Evolutionary conservation across 192 early-diverging fungal genomes (phyloP), one percentile per base, ranked within the genome.

Genomic region (Backusella luteola): DNA sequence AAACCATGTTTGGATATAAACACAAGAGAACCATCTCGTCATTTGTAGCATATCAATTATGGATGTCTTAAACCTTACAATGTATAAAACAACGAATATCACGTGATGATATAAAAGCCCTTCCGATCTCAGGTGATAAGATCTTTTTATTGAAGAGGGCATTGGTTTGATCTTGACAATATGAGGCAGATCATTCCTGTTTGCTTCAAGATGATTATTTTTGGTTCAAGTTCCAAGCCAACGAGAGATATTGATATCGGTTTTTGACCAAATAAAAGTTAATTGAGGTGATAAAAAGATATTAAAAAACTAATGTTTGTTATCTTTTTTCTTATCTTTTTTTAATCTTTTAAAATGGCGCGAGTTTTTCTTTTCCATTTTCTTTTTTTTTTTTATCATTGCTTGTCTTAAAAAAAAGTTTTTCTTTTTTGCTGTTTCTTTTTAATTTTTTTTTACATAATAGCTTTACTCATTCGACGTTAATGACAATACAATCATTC

Each of bases 361-460:
- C 56, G 56, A 59, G 56, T 12, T 59, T 59, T 59, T 59, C 23
- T 59, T 26, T 59, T 63, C 11, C 11, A 9, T 59, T 59, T 59
- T 26, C 11, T 63, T 63, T 59, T 59, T 63, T 56, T 63, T 63
- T 59, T 59, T 63, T 56, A 23, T 59, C 53, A 59, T 59, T 23
- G 53, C 53, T 59, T 59, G 53, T 59, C 53, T 59, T 29, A 63
- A 63, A 63, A 63, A 56, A 56, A 56, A 29, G 46, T n/a, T 49
- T 49, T 49, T 49, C 46, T 49, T n/a, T 49, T 49, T 19, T 44
- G 42, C 15, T 44, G 42, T 44, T 44, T 14, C n/a, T 56, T 63
- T 9, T 56, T 52, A 26, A 12, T 23, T 23, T 56, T 21, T 26
- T 59, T 59, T 8, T 56, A 21, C n/a, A 56, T 9, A 56, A 6